Evolutionary conservation across 1,284 basidiomycete species (phyloP).

Genomic region (Trichosporon sp.): DNA sequence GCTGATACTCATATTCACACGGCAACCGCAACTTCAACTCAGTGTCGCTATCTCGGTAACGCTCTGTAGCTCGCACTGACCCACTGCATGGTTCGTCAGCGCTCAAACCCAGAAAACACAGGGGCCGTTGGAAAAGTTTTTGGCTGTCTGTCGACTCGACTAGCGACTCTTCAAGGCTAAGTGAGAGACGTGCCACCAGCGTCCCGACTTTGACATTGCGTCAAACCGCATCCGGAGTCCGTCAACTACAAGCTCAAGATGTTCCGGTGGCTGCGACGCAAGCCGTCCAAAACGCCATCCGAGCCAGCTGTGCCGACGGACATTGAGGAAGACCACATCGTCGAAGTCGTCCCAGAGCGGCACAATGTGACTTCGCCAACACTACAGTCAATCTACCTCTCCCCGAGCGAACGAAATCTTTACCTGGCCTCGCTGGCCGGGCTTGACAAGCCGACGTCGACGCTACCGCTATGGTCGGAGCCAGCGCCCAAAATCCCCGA

Average conservation of each 20-base stretch:
- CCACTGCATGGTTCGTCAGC: neutral
- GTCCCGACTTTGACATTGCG: neutral
- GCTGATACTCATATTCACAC: neutral
- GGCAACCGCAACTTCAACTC: neutral
- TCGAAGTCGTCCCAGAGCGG: conserved; percentile 1
- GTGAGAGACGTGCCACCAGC: neutral
- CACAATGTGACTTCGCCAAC: neutral
- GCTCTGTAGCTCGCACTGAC: neutral
- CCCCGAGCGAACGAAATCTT: conserved; percentile 35
- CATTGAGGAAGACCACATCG: neutral
- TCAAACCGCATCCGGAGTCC: neutral
- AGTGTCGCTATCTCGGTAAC: neutral
- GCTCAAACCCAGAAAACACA: neutral
- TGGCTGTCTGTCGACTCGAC: neutral
- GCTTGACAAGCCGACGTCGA: conserved; percentile 22
- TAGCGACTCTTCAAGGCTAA: neutral
- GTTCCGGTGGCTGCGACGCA: conserved; percentile 6
- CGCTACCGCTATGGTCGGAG: conserved; percentile 35
- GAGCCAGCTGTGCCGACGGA: conserved; percentile 5
- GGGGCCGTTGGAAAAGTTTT: neutral
- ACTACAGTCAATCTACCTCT: conserved; percentile 1
- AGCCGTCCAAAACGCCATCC: conserved; percentile 1
- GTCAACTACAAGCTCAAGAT: neutral
- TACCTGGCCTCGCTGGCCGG: conserved; percentile 40
- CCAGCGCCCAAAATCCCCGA: conserved; percentile 31